Percentiles rank a stretch among this genome's conserved stretches.
Evolutionary conservation across 2,329 filamentous ascomycete genomes (phyloP).

Genomic region (Colletotrichum musicola): DNA sequence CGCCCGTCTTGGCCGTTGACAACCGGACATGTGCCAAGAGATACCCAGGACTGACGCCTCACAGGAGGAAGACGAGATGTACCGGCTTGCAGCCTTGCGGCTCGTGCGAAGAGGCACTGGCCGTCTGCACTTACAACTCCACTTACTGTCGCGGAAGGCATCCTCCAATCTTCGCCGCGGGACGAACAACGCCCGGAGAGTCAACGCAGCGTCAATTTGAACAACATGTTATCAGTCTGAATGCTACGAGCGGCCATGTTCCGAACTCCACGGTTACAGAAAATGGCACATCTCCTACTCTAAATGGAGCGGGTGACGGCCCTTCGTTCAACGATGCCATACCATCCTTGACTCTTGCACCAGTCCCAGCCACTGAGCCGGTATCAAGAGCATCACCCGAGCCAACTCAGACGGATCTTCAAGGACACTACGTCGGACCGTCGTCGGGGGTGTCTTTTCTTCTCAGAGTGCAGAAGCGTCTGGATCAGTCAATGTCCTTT

Average conservation of each 20-base stretch:
- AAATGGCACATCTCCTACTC: neutral
- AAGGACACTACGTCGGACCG: conserved; percentile 48
- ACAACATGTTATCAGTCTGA: neutral
- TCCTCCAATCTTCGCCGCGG: conserved; percentile 47
- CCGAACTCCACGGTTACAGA: neutral
- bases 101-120: conserved; percentile 46
- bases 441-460: conserved; percentile 47
- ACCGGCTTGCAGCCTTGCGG: conserved; percentile 47
- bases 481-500: conserved; percentile 37
- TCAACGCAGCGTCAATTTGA: neutral
- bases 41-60: neutral
- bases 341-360: neutral
- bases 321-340: neutral
- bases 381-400: conserved; percentile 42
- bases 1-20: neutral
- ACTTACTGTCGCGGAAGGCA: conserved; percentile 60
- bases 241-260: too few relatives aligned
- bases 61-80: conserved; percentile 48
- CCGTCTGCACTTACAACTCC: conserved; percentile 61
- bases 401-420: conserved; percentile 44
- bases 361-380: neutral
- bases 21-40: too few relatives aligned
- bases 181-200: neutral
- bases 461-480: conserved; percentile 45
- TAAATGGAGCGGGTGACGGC: neutral